Conservation (phyloP, 1,139 yeast species). For the Pneumocystis sp. region DNA sequence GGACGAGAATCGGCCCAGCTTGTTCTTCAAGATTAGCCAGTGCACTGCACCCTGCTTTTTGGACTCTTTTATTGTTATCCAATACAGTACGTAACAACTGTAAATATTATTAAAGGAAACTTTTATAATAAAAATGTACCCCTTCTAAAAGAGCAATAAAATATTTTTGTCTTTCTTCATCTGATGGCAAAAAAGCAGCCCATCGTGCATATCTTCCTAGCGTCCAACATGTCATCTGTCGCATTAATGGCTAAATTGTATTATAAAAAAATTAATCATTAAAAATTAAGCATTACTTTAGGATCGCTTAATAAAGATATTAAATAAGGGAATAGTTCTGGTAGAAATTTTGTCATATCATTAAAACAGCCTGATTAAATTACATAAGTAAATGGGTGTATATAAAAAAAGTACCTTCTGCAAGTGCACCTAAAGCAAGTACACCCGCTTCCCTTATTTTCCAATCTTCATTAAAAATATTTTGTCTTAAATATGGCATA, state of each 20-base stretch:
- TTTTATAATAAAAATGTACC: slow-evolving; percentile 13
- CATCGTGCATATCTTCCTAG: slow-evolving; percentile 69
- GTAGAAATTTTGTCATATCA: slow-evolving; percentile 50
- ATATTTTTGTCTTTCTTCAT: slow-evolving; percentile 47
- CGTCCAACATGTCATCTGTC: slow-evolving; percentile 94
- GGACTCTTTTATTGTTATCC: slow-evolving; percentile 80
- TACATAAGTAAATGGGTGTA: neutral
- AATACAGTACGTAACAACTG: slow-evolving; percentile 21
- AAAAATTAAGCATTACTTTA: slow-evolving; percentile 17
- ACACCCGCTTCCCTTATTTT: slow-evolving; percentile 85
- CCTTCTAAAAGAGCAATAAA: slow-evolving; percentile 68
- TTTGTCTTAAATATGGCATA: slow-evolving; percentile 61
- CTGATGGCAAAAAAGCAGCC: slow-evolving; percentile 39
- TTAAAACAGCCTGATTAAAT: slow-evolving; percentile 42
- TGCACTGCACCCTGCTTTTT: slow-evolving; percentile 84
- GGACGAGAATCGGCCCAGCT: slow-evolving; percentile 44
- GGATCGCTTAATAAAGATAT: slow-evolving; percentile 62
- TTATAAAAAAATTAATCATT: neutral
- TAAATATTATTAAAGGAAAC: neutral
- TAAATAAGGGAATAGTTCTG: slow-evolving; percentile 68
- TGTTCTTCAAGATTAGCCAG: slow-evolving; percentile 70
- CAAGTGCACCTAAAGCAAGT: slow-evolving; percentile 86
- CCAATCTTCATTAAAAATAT: slow-evolving; percentile 62
- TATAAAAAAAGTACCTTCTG: slow-evolving; percentile 33
- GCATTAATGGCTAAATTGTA: slow-evolving; percentile 48